Evolutionary conservation across 2,329 filamentous ascomycete species (phyloP), one percentile per base, ranked within the genome.

Genomic region (Keithomyces neogunnii): DNA sequence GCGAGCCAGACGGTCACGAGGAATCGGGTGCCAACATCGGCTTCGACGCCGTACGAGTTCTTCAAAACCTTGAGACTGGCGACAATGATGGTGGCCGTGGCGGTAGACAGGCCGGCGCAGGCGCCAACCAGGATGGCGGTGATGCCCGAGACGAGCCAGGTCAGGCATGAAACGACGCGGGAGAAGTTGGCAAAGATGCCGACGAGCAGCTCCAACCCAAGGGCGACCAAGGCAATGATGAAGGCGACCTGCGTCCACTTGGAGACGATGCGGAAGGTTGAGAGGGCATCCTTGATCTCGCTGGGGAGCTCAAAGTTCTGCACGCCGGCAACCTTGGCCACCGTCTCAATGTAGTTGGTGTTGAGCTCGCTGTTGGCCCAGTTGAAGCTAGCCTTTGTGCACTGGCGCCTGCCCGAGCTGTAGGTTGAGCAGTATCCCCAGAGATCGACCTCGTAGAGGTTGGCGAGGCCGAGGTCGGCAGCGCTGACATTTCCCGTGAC

Each of bases 171-270:
- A 48, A 92, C 83, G 72, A 81, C 84, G 57, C 89, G 82, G 55
- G 85, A 89, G 79, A 85, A 95, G 68, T 88, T 86, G 56, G 90
- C 86, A 56, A 92, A 85, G 63, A 95, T 73, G 55, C 91, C 91
- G 45, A 95, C 72, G 44, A 93, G 55, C 53, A 96, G 76, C 67
- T 91, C 87, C 30, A 84, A 69, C 42, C 75, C 78, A 5, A 92
- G 87, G 19, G 82, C 75, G 55, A 84, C 69, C 60, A 91, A 77
- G 48, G 88, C 84, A 56, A 89, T 76, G 59, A 89, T 76, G 68
- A 90, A 96, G 56, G 85, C 83, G 54, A 92, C 77, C 69, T 91
- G 84, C 67, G 92, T 91, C 86, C 87, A 95, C 64, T 85, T 86
- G 52, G 82, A 80, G 35, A 91, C 82, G 49, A 77, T 81, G 63